Evolutionary conservation across 176 grass and related monocot species (phyloP).

Genomic region (Raddia distichophylla): DNA sequence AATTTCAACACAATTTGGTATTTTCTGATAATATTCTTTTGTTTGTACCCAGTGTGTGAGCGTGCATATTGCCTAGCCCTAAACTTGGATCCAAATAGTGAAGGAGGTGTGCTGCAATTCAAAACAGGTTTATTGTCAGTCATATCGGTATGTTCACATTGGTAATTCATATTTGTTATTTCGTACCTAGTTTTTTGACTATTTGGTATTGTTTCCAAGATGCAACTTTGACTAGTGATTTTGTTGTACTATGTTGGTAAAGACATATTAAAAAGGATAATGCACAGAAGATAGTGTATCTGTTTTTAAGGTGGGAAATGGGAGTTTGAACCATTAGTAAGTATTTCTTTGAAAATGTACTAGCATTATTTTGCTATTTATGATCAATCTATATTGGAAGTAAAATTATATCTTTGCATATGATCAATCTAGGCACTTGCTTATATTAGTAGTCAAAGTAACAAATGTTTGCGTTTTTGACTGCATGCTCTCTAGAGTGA

Average conservation of each 20-base stretch:
- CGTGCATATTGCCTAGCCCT: conserved; percentile 81
- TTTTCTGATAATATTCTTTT: conserved; percentile 16
- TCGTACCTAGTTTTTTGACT: neutral
- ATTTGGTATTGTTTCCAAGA: neutral
- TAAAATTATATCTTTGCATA: neutral
- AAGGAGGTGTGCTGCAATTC: conserved; percentile 96
- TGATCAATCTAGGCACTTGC: neutral
- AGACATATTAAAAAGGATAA: neutral
- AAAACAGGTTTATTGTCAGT: conserved; percentile 94
- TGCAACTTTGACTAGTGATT: neutral
- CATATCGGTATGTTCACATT: conserved; percentile 67
- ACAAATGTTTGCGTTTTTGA: neutral
- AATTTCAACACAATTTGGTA: neutral
- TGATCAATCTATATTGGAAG: too few species aligned
- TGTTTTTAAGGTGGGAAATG: neutral
- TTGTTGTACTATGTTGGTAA: neutral
- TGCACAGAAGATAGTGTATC: neutral
- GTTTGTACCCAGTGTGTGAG: conserved; percentile 72
- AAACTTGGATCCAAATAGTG: conserved; percentile 83
- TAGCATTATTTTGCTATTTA: neutral
- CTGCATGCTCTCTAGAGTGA: neutral
- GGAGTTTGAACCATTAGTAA: neutral
- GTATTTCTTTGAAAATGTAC: neutral
- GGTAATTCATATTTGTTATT: conserved; percentile 16
- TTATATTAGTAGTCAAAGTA: neutral